Base-by-base conservation (phyloP, 305 asterid species). In the Ajuga reptans region DNA sequence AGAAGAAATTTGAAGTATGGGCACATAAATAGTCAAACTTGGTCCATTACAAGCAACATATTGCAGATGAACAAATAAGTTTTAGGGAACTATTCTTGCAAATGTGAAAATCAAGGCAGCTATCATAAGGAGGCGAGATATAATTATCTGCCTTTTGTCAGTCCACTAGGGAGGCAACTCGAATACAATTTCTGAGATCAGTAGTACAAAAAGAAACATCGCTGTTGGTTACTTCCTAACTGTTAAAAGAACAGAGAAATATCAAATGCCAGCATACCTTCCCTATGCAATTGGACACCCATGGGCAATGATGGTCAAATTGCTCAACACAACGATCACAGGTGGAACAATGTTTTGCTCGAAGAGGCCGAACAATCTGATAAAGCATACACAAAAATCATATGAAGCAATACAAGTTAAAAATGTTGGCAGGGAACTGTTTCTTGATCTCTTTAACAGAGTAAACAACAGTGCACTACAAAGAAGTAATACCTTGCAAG, bases 301-400 rank as follows among this genome's bases (percentile, higher is more conserved):
- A 93, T 24, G 99, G 97, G 79, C 97, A 93, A 81, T 93, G 99
- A 81, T 93, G 99, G 77, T 93, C 99, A 75, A 93, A 93, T 66
- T 93, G 99, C 77, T 93, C 99, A 74, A 93, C 96, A 86, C 99
- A 93, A 41, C 95, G 96, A 81, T 89, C 96, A 83, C 99, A 93
- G 8, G 95, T 93, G 71, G 97, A 85, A 84, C 99, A 93, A 76
- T 93, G 99, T 78, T 93, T 93, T 46, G 99, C 97, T 63, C 99
- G 97, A 75, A 84, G 97, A 63, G 99, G 99, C 78, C 96, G 88
- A 61, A 93, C 97, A 81, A 93, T 93, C 99, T 90, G 83, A 74
- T 6, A 74, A 85, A 60, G 54, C 63, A 72, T 70, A 67, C 72
- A 61, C 8, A 15, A 76, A 63, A 52, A 34, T 17, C 18, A 12